These are phyloP conservation scores for Pseudocercospora vitis DNA, from an alignment of 2,329 filamentous ascomycete species.

Conservation along the genomic window DNA sequence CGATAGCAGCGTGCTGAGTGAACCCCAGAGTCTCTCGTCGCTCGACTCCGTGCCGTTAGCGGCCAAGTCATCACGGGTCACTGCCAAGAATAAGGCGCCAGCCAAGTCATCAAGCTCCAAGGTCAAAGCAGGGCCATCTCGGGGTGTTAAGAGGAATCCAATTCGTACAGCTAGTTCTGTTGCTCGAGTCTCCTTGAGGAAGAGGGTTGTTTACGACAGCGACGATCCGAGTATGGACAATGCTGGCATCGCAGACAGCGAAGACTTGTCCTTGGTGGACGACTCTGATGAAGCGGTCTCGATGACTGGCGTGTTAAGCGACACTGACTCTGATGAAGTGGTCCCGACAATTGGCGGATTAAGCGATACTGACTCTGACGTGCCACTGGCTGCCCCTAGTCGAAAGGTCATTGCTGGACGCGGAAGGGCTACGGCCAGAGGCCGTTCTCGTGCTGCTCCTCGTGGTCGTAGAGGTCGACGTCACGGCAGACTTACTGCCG, in stretches of 20 bases:
- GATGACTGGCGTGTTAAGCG: background rate
- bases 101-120: constrained; percentile 26
- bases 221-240: constrained; percentile 33
- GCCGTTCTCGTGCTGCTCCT: constrained; percentile 10
- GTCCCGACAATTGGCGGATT: background rate
- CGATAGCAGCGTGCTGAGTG: constrained; percentile 34
- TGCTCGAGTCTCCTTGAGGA: constrained; percentile 27
- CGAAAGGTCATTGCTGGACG: constrained; percentile 3
- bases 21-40: constrained; percentile 32
- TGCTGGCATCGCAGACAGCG: constrained; percentile 34
- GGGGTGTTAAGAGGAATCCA: constrained; percentile 25
- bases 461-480: constrained; percentile 21
- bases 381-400: constrained; percentile 22
- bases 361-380: constrained; percentile 37
- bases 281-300: constrained; percentile 34
- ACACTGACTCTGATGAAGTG: constrained; percentile 37
- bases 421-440: constrained; percentile 11
- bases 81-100: background rate
- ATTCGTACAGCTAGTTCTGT: constrained; percentile 26
- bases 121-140: constrained; percentile 21
- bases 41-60: constrained; percentile 20
- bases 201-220: constrained; percentile 40
- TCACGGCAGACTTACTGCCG: constrained; percentile 30
- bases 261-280: constrained; percentile 31
- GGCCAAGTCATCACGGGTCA: constrained; percentile 4